Conservation (phyloP, 192 early-diverging fungal genomes). For the Fimicolochytrium jonesii region DNA sequence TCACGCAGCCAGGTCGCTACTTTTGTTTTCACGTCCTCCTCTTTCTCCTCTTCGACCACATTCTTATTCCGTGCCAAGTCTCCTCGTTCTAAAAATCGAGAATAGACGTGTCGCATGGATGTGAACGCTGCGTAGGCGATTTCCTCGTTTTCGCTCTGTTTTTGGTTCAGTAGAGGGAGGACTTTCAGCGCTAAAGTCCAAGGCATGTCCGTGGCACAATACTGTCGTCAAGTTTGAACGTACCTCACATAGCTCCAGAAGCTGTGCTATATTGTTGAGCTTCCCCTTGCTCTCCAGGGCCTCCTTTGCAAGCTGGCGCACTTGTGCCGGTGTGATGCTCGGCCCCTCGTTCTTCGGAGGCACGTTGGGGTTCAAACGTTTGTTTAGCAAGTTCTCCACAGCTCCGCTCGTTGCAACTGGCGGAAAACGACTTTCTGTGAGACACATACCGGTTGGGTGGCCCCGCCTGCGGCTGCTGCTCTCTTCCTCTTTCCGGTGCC, state of each 20-base stretch:
- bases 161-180: no score
- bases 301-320: slow-evolving; percentile 51
- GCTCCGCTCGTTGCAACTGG: no score
- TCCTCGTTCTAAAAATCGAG: slow-evolving; percentile 32
- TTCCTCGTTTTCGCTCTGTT: slow-evolving; percentile 48
- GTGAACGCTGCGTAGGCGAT: slow-evolving; percentile 66
- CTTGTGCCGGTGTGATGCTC: neutral
- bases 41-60: no score
- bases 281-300: slow-evolving; percentile 65
- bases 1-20: slow-evolving; percentile 73
- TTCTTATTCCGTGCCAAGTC: slow-evolving; percentile 16
- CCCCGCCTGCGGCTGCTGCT: no score
- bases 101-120: slow-evolving; percentile 69
- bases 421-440: no score
- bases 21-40: slow-evolving; percentile 28
- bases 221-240: no score
- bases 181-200: neutral
- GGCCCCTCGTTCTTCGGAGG: no score
- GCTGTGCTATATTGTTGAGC: slow-evolving; percentile 69
- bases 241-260: slow-evolving; percentile 56
- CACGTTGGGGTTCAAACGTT: no score
- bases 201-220: neutral
- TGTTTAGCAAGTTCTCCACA: no score
- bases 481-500: no score
- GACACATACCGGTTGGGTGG: no score